Base-by-base conservation (phyloP, 805 yeast genomes). In the Candida insectalens region DNA sequence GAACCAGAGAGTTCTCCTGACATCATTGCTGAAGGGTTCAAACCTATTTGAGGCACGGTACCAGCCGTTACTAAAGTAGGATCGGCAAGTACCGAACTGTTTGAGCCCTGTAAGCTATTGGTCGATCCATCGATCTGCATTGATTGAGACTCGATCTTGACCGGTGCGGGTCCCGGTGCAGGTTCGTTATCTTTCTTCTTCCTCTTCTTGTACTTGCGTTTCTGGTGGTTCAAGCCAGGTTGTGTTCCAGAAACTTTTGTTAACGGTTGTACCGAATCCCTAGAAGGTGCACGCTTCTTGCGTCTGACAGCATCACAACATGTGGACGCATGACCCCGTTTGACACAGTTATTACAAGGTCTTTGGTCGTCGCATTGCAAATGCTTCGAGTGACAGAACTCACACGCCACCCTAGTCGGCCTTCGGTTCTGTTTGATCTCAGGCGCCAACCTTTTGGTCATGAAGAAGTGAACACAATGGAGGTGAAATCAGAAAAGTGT, bases 331-430 rank as follows among this genome's bases (percentile, higher is more conserved):
- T 73, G 50, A 16, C 73, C 71, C 36, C 88, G 55, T 49, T 79
- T 80, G 15, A 64, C 45, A 55, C 92, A 81, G 49, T 81, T 81
- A 42, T 66, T 66, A 46, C 89, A 81, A 0, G 92, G 89, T 37
- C 92, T 57, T 19, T 67, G 63, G 36, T 69, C 58, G 40, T 80
- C 82, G 51, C 89, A 81, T 44, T 80, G 88, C 10, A 81, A 61
- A 46, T 80, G 92, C 42, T 81, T 81, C 18, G 65, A 56, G 48
- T 80, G 85, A 51, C 89, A 81, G 49, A 78, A 77, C 14, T 65
- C 65, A 47, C 92, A 81, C 2, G 89, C 92, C 30, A 79, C 65
- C 6, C 71, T 58, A 2, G 80, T 74, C 4, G 87, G 84, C 42
- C 65, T 72, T 29, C 89, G 55, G 25, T 55, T 59, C 27, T 57